phyloP scores from a whole-genome alignment of 805 yeast genomes.

The Kodamaea kakaduensis region DNA sequence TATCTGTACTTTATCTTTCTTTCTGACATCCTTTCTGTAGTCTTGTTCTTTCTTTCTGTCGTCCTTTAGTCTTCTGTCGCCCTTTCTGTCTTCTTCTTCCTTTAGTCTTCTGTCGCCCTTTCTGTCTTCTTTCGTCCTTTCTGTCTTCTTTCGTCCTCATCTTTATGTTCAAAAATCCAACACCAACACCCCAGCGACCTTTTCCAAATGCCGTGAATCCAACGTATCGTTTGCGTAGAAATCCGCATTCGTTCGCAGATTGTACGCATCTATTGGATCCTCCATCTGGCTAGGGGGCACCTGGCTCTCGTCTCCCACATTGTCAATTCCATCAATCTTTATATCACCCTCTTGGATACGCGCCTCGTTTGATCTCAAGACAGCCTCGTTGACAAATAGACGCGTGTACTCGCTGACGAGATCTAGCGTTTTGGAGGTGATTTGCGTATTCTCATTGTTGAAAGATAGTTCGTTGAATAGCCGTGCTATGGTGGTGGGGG shows the following conservation, averaged over 20 bases:
- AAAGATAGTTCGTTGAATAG: conserved; percentile 51
- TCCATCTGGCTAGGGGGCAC: conserved; percentile 11
- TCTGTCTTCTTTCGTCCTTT: background rate
- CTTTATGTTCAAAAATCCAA: conserved; percentile 48
- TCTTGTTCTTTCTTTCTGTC: too few species aligned
- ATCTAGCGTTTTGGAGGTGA: conserved; percentile 46
- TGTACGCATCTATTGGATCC: conserved; percentile 16
- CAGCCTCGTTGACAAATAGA: conserved; percentile 57
- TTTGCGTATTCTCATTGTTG: conserved; percentile 41
- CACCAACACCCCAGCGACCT: conserved; percentile 53
- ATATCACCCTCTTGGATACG: conserved; percentile 30
- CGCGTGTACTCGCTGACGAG: conserved; percentile 51
- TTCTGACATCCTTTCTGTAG: too few species aligned
- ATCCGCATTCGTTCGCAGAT: conserved; percentile 16
- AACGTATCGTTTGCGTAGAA: conserved; percentile 28
- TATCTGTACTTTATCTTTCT: too few species aligned
- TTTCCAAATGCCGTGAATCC: conserved; percentile 52
- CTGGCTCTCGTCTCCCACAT: conserved; percentile 14
- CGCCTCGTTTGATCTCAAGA: conserved; percentile 53
- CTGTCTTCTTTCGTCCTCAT: too few species aligned
- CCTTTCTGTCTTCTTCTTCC: too few species aligned
- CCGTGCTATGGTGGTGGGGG: conserved; percentile 41
- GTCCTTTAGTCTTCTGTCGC: too few species aligned
- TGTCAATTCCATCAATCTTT: conserved; percentile 35
- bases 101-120: too few species aligned